Conservation (phyloP, 2,329 filamentous ascomycete genomes). For the Colletotrichum lentis region DNA sequence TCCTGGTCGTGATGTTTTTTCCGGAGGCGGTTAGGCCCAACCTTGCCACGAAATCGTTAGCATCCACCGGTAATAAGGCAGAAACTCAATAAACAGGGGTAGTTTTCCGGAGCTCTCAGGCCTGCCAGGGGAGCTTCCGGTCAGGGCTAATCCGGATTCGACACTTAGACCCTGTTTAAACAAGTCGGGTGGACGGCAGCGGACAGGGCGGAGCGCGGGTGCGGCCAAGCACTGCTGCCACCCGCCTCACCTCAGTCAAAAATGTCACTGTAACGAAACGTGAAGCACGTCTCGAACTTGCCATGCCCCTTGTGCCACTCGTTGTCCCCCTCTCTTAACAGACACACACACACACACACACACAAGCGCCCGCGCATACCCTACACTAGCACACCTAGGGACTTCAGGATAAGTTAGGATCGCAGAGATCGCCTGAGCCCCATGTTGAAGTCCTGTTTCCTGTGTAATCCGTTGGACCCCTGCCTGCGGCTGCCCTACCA, state of each 20-base stretch:
- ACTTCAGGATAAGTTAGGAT: constrained; percentile 8
- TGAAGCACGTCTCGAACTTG: constrained; percentile 6
- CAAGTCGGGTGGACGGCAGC: constrained; percentile 8
- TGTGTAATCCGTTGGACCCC: constrained; percentile 18
- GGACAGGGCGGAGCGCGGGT: constrained; percentile 35
- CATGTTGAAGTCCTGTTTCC: constrained; percentile 5
- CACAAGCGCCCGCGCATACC: background rate
- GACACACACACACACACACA: background rate
- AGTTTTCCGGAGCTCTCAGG: background rate
- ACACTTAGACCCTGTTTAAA: constrained; percentile 22
- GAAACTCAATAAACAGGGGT: constrained; percentile 24
- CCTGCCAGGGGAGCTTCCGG: background rate
- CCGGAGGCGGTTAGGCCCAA: constrained; percentile 21
- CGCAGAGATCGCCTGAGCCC: background rate
- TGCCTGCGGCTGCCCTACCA: constrained; percentile 26
- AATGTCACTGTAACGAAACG: background rate
- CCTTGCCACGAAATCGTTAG: constrained; percentile 10
- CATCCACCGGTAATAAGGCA: constrained; percentile 27
- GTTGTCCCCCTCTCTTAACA: background rate
- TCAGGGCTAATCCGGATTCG: constrained; percentile 20
- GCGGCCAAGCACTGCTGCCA: constrained; percentile 10
- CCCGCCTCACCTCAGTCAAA: background rate
- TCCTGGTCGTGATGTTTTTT: constrained; percentile 3
- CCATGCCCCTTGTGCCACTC: background rate
- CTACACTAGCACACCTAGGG: background rate